These are phyloP conservation scores for Trichoderma gamsii DNA, from an alignment of 495 filamentous ascomycete genomes.

Conservation along the genomic window DNA sequence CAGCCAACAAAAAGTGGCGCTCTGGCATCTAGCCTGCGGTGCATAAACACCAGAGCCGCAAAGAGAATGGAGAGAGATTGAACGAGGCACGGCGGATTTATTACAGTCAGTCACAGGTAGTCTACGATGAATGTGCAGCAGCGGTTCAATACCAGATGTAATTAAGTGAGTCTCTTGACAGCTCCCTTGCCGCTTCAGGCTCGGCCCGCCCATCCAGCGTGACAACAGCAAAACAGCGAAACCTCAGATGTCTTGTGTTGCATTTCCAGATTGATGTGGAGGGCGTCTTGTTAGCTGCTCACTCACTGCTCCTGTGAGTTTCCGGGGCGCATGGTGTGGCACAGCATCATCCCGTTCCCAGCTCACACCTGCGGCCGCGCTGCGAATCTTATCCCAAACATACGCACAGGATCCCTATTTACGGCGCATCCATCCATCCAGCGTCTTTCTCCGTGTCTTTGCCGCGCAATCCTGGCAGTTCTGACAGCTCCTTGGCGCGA, in stretches of 20 bases:
- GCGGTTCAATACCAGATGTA: too few relatives aligned
- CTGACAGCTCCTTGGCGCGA: too few relatives aligned
- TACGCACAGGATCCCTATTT: background rate
- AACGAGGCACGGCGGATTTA: too few relatives aligned
- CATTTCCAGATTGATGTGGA: background rate
- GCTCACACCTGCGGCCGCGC: constrained; percentile 9
- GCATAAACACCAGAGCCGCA: too few relatives aligned
- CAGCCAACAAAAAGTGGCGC: background rate
- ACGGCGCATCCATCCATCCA: background rate
- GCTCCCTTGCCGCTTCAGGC: too few relatives aligned
- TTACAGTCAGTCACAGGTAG: too few relatives aligned
- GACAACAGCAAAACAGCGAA: background rate
- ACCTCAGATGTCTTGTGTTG: background rate
- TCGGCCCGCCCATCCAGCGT: background rate
- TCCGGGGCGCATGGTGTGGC: background rate
- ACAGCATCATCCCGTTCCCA: background rate
- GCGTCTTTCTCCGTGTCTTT: too few relatives aligned
- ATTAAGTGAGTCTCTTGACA: too few relatives aligned
- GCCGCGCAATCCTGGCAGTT: too few relatives aligned
- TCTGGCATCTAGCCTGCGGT: too few relatives aligned
- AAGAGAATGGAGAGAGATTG: too few relatives aligned
- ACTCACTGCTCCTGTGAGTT: background rate
- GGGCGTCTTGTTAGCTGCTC: background rate
- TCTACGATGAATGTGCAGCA: too few relatives aligned
- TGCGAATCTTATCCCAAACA: background rate